These are phyloP conservation scores for Pelargonium exstipulatum DNA, from an alignment of 441 rosid genomes.

Conservation along the genomic window DNA sequence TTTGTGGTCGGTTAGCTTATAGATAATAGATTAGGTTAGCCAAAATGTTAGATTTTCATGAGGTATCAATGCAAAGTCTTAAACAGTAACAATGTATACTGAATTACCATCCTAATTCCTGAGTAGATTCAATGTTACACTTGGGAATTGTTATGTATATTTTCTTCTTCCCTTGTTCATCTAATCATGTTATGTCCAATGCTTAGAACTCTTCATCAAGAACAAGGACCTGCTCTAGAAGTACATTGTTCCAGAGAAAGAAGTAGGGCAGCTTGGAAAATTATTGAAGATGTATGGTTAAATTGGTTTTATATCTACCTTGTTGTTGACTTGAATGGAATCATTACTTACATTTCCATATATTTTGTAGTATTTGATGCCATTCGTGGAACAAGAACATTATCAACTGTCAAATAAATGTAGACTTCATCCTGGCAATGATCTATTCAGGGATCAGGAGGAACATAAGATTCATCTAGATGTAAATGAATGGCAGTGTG, in stretches of 20 bases:
- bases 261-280: constrained; percentile 79
- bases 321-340: constrained; percentile 5
- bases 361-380: constrained; percentile 65
- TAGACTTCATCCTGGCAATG: constrained; percentile 77
- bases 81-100: neutral
- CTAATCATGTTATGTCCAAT: neutral
- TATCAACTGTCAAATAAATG: constrained; percentile 56
- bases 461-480: constrained; percentile 72
- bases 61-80: neutral
- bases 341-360: constrained; percentile 10
- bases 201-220: constrained; percentile 42
- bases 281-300: constrained; percentile 60
- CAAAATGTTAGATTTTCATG: neutral
- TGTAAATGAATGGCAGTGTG: constrained; percentile 81
- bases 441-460: constrained; percentile 88
- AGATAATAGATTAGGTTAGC: neutral
- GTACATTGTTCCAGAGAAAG: constrained; percentile 90
- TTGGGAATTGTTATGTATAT: neutral
- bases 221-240: constrained; percentile 36
- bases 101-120: neutral
- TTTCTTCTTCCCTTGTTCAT: neutral
- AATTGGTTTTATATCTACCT: neutral
- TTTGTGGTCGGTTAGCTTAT: neutral
- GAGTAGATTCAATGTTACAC: neutral
- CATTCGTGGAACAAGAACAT: constrained; percentile 70